phyloP scores from a whole-genome alignment of 805 yeast genomes.

The Sugiyamaella valdiviana region DNA sequence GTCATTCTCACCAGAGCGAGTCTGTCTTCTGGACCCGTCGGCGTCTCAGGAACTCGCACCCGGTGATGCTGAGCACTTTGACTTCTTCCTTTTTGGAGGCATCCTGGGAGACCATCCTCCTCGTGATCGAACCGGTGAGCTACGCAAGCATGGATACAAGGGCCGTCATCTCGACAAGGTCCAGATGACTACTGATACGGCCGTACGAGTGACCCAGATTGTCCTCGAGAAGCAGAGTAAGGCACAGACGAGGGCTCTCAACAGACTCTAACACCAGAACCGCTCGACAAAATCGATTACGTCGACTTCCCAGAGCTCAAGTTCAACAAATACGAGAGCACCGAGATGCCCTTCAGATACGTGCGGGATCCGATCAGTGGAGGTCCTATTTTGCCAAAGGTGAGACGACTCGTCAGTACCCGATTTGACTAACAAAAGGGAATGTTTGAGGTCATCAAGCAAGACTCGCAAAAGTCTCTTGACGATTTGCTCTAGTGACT shows the following conservation, averaged over 20 bases:
- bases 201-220: slow-evolving; percentile 81
- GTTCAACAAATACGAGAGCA: slow-evolving; percentile 80
- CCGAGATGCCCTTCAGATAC: slow-evolving; percentile 97
- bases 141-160: slow-evolving; percentile 76
- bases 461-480: slow-evolving; percentile 72
- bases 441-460: slow-evolving; percentile 78
- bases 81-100: slow-evolving; percentile 93
- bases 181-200: slow-evolving; percentile 98
- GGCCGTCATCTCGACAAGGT: slow-evolving; percentile 82
- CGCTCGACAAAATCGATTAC: slow-evolving; percentile 70
- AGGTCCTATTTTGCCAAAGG: slow-evolving; percentile 75
- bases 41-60: slow-evolving; percentile 73
- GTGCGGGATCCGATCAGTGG: slow-evolving; percentile 51
- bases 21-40: slow-evolving; percentile 85
- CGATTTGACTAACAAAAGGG: slow-evolving; percentile 38
- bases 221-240: slow-evolving; percentile 52
- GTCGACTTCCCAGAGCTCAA: slow-evolving; percentile 92
- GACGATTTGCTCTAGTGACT: slow-evolving; percentile 24
- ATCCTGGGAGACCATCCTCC: slow-evolving; percentile 85
- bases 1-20: slow-evolving; percentile 41
- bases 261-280: slow-evolving; percentile 14
- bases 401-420: slow-evolving; percentile 8
- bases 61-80: slow-evolving; percentile 57
- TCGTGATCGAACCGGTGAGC: slow-evolving; percentile 87
- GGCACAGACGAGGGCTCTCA: slow-evolving; percentile 2